Evolutionary conservation across 805 yeast genomes (phyloP).

Genomic region (Saccharomycopsis selenospora): DNA sequence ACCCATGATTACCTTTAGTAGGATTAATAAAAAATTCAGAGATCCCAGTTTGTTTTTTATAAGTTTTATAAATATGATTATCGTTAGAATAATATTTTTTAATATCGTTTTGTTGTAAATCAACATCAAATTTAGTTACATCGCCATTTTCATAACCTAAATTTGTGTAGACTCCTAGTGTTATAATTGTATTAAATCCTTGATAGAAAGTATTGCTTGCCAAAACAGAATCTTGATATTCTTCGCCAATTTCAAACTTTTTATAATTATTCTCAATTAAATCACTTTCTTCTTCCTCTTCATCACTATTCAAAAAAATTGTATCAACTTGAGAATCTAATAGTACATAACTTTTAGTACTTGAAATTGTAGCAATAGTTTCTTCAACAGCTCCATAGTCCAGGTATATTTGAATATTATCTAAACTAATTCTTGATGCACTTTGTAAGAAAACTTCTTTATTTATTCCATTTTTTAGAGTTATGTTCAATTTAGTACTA

Average conservation of each 20-base stretch:
- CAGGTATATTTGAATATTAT: background rate
- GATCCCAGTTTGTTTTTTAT: slow-evolving; percentile 37
- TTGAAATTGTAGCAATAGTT: background rate
- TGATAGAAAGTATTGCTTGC: background rate
- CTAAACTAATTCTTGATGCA: background rate
- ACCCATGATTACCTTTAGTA: slow-evolving; percentile 40
- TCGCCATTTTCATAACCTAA: slow-evolving; percentile 27
- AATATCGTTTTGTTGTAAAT: slow-evolving; percentile 10
- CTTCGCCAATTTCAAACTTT: background rate
- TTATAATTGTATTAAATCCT: slow-evolving; percentile 21
- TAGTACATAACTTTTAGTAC: background rate
- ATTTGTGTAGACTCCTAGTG: slow-evolving; percentile 23
- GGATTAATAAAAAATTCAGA: slow-evolving; percentile 37
- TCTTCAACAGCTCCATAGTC: background rate
- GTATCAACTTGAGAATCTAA: background rate
- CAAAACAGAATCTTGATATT: background rate
- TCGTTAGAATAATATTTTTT: slow-evolving; percentile 23
- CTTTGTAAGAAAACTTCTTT: background rate
- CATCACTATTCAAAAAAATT: too few relatives aligned
- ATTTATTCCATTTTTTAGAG: slow-evolving; percentile 10
- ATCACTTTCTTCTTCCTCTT: too few relatives aligned
- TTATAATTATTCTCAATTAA: background rate
- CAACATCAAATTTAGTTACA: slow-evolving; percentile 23
- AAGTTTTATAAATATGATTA: slow-evolving; percentile 24
- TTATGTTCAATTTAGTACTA: slow-evolving; percentile 21